phyloP scores from a whole-genome alignment of 2,329 filamentous ascomycete genomes.

The Clarireedia sp. region DNA sequence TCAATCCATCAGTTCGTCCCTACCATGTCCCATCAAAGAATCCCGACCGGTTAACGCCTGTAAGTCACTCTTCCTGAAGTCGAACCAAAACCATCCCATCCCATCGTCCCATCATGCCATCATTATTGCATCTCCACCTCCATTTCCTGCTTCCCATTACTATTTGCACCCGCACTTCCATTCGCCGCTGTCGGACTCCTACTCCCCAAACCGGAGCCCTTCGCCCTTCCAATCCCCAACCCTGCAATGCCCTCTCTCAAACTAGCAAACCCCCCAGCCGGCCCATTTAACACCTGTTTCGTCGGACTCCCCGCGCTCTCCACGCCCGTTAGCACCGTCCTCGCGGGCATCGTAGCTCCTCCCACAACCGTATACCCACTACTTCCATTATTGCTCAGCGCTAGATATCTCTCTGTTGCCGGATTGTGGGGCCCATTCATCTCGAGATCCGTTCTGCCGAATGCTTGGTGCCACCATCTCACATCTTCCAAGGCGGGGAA shows the following conservation, averaged over 20 bases:
- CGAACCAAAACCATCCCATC: not conserved
- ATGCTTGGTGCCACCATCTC: constrained; percentile 90
- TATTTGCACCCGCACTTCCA: not conserved
- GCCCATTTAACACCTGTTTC: constrained; percentile 25
- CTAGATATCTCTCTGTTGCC: constrained; percentile 31
- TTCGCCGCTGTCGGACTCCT: constrained; percentile 19
- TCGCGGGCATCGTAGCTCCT: not conserved
- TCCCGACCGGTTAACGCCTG: not conserved
- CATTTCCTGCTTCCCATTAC: constrained; percentile 29
- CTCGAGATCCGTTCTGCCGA: constrained; percentile 78
- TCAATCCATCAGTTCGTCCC: not conserved
- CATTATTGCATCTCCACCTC: constrained; percentile 43
- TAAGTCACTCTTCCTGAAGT: too few species aligned
- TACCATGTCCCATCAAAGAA: not conserved
- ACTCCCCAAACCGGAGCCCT: constrained; percentile 9
- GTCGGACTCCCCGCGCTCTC: constrained; percentile 3
- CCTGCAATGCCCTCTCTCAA: constrained; percentile 38
- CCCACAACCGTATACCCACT: not conserved
- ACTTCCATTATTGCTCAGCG: not conserved
- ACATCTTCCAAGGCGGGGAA: constrained; percentile 70
- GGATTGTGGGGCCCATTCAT: constrained; percentile 71
- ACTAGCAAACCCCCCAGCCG: constrained; percentile 32
- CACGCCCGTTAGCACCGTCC: constrained; percentile 1
- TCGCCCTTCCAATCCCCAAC: constrained; percentile 32
- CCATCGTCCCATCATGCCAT: constrained; percentile 2